Percentiles rank a stretch among this genome's conserved stretches.
These are phyloP conservation scores for Entomortierella lignicola DNA, from an alignment of 192 early-diverging fungal genomes.

Conservation along the genomic window DNA sequence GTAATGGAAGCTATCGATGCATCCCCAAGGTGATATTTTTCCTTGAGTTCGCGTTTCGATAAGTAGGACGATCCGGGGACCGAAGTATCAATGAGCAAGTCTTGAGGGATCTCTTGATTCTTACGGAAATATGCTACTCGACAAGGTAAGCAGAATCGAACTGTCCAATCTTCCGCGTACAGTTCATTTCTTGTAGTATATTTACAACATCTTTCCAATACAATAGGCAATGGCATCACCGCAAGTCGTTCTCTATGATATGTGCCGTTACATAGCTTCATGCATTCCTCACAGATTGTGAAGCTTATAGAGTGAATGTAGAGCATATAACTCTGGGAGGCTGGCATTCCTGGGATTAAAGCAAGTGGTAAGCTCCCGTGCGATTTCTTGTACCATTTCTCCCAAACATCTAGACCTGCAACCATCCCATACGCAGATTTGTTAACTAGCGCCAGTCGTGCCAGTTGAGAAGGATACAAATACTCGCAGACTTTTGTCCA, in stretches of 20 bases:
- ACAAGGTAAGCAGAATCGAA: constrained; percentile 4
- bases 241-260: neutral
- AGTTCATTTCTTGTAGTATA: neutral
- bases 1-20: neutral
- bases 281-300: constrained; percentile 8
- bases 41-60: neutral
- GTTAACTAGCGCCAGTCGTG: constrained; percentile 5
- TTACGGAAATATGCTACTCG: constrained; percentile 3
- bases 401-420: neutral
- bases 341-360: neutral
- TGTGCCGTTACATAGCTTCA: neutral
- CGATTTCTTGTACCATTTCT: neutral
- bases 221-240: constrained; percentile 10
- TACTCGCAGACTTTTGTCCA: constrained; percentile 14
- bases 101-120: neutral
- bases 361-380: neutral
- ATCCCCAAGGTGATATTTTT: neutral
- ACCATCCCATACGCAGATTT: constrained; percentile 1
- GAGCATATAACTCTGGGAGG: constrained; percentile 10
- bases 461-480: constrained; percentile 15
- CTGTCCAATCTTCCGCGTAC: neutral
- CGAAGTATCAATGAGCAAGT: neutral
- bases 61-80: neutral
- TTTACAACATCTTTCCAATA: neutral
- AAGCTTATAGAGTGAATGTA: constrained; percentile 10